phyloP scores from a whole-genome alignment of 2,329 filamentous ascomycete species.

The Akanthomyces dipterigenus region DNA sequence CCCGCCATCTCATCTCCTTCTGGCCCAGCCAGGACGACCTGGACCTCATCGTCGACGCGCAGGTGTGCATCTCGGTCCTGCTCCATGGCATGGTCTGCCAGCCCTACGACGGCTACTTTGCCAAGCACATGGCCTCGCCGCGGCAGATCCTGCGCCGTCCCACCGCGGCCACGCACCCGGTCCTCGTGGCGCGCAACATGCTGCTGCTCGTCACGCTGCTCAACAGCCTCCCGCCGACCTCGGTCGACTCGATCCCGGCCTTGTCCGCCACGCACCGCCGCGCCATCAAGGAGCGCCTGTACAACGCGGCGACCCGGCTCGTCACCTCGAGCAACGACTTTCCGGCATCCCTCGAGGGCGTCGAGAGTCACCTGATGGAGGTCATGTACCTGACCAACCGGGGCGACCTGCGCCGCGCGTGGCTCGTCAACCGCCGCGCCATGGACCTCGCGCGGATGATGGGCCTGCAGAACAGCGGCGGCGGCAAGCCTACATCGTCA shows the following conservation, averaged over 20 bases:
- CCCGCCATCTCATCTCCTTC: conserved; percentile 24
- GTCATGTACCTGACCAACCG: conserved; percentile 38
- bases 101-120: conserved; percentile 21
- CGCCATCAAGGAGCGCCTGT: neutral
- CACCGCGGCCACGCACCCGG: conserved; percentile 26
- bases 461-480: conserved; percentile 24
- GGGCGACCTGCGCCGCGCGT: conserved; percentile 39
- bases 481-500: no score
- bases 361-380: conserved; percentile 45
- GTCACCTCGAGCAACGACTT: conserved; percentile 36
- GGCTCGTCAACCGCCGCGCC: conserved; percentile 38
- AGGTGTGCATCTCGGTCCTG: conserved; percentile 23
- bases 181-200: conserved; percentile 35
- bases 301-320: neutral
- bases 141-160: conserved; percentile 24
- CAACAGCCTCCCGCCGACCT: conserved; percentile 22
- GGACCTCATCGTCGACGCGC: conserved; percentile 26
- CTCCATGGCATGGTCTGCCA: conserved; percentile 31
- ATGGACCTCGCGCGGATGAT: conserved; percentile 38
- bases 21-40: conserved; percentile 35
- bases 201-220: conserved; percentile 31
- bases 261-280: conserved; percentile 14
- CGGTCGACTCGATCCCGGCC: conserved; percentile 1
- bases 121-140: conserved; percentile 18
- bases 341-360: conserved; percentile 36